These are phyloP conservation scores for Stentor coeruleus DNA, from an alignment of 73 alveolate species.

Conservation along the genomic window DNA sequence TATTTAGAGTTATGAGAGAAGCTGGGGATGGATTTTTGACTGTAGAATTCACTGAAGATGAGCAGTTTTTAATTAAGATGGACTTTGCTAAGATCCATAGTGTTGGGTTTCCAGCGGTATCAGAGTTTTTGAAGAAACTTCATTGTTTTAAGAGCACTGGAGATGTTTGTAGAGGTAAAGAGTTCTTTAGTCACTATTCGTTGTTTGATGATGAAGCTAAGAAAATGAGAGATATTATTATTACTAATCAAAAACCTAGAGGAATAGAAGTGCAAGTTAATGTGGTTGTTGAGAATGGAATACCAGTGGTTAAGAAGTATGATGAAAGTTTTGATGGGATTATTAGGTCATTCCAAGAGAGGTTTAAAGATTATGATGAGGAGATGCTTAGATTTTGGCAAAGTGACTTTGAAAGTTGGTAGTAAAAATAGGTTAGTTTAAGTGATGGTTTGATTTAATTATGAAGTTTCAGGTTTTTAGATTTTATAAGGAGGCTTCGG, in stretches of 20 bases:
- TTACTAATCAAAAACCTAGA: slow-evolving; percentile 44
- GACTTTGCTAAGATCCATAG: slow-evolving; percentile 69
- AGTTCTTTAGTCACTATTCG: slow-evolving; percentile 38
- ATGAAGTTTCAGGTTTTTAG: too few relatives aligned
- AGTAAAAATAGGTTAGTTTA: too few relatives aligned
- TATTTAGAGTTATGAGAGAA: slow-evolving; percentile 39
- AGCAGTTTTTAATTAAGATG: slow-evolving; percentile 40
- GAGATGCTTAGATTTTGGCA: slow-evolving; percentile 25
- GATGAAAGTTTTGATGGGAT: slow-evolving; percentile 76
- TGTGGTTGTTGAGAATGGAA: slow-evolving; percentile 25
- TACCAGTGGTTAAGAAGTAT: slow-evolving; percentile 16
- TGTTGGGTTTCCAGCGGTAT: slow-evolving; percentile 57
- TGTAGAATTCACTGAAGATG: slow-evolving; percentile 49
- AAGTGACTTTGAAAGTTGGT: slow-evolving; percentile 7
- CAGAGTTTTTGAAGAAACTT: slow-evolving; percentile 33
- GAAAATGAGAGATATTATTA: slow-evolving; percentile 37
- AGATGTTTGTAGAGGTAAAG: slow-evolving; percentile 35
- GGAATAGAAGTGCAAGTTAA: slow-evolving; percentile 30
- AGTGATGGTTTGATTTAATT: too few relatives aligned
- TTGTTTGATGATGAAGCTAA: slow-evolving; percentile 32
- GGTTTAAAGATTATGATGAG: slow-evolving; percentile 36
- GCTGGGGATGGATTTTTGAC: slow-evolving; percentile 33
- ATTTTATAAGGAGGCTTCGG: too few relatives aligned
- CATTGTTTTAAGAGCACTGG: slow-evolving; percentile 38
- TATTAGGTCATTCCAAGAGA: slow-evolving; percentile 50